Evolutionary conservation across 345 rosid genomes (phyloP), one percentile per base, ranked within the genome.

Genomic region (Eucalyptus pauciflora): DNA sequence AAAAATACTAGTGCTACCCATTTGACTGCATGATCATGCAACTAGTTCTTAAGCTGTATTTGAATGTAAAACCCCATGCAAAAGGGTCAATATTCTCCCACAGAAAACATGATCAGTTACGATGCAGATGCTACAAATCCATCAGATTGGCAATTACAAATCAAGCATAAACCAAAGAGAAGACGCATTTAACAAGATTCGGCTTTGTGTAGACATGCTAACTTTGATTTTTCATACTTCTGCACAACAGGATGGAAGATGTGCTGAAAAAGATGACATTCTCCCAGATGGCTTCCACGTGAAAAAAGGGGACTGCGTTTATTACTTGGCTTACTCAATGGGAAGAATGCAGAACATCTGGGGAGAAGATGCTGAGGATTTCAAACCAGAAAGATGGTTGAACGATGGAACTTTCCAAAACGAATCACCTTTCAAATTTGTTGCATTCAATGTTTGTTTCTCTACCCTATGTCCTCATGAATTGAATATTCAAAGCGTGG

Each of bases 311-410:
- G 98, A 97, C 46, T 92, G 91, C 5, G 79, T 97, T 3, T 89
- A 86, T 88, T 96, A 95, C 88, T 13, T 92, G 90, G 91, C 96
- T 2, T 97, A 96, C 52, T 94, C 98, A 49, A 97, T 96, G 98
- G 98, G 96, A 5, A 95, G 98, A 92, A 94, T 96, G 98, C 85
- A 87, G 86, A 93, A 90, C 86, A 91, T 95, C 13, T 96, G 99
- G 99, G 98, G 98, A 7, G 93, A 95, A 8, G 96, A 95, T 88
- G 97, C 96, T 3, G 95, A 93, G 87, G 95, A 91, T 17, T 95
- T 94, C 89, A 90, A 89, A 41, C 99, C 98, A 2, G 96, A 96
- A 92, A 94, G 99, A 91, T 96, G 99, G 98, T 93, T 97, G 43
- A 89, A 91, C 33, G 87, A 94, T 49, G 97, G 98, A 43, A 52